These are phyloP conservation scores for Cryptococcus hybrid DNA, from an alignment of 1,284 basidiomycete genomes.

Conservation along the genomic window DNA sequence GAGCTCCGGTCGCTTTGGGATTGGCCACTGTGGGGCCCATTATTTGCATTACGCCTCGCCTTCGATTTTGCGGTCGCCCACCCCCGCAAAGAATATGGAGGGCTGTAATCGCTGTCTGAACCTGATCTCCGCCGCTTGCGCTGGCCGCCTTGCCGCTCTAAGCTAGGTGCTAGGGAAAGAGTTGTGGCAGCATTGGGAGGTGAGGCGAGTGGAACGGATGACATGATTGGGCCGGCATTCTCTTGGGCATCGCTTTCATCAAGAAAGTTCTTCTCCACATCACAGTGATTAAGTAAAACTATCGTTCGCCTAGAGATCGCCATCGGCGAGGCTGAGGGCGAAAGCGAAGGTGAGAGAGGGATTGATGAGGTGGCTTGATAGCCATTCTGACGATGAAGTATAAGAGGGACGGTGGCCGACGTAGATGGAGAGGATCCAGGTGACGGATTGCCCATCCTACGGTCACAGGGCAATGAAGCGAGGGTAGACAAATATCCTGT, in stretches of 20 bases:
- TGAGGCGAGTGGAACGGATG: too few species aligned
- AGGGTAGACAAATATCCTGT: too few species aligned
- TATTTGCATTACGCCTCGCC: background rate
- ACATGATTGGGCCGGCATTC: too few species aligned
- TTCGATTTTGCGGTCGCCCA: background rate
- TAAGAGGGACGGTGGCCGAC: background rate
- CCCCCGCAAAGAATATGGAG: background rate
- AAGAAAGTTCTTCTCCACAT: background rate
- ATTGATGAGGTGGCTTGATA: background rate
- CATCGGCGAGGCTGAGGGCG: background rate
- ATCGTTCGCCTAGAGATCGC: background rate
- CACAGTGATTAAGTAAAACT: background rate
- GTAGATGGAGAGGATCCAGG: background rate
- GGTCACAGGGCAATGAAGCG: background rate
- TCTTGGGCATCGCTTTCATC: background rate
- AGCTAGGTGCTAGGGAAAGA: background rate
- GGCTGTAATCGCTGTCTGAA: background rate
- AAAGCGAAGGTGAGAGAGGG: background rate
- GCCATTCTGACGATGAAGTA: background rate
- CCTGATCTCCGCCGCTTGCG: background rate
- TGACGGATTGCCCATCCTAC: background rate
- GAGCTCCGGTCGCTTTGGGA: background rate
- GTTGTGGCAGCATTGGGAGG: too few species aligned
- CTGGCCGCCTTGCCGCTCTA: background rate
- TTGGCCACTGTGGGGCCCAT: background rate